Evolutionary conservation across 129 eudicot species (phyloP).

Genomic region (Saussurea involucrata): DNA sequence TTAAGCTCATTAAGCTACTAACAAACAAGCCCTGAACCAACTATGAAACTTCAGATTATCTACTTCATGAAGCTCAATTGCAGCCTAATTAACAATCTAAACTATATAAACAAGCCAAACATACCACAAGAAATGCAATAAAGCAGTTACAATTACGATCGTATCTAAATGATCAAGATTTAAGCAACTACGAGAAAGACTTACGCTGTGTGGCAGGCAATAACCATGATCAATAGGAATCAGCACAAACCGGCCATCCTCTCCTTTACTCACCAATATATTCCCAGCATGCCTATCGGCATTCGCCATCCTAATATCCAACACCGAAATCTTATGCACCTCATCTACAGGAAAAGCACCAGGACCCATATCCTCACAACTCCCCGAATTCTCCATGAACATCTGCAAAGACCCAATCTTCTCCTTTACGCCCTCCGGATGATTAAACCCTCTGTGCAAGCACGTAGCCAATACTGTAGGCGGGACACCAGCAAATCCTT

Average conservation of each 20-base stretch:
- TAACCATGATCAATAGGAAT: constrained; percentile 82
- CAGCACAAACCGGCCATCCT: constrained; percentile 41
- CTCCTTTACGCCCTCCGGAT: constrained; percentile 40
- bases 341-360: constrained; percentile 59
- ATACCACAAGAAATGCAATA: not conserved
- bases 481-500: constrained; percentile 70
- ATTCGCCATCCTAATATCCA: constrained; percentile 69
- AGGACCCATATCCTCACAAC: constrained; percentile 84
- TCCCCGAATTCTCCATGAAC: constrained; percentile 67
- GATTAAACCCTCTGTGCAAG: constrained; percentile 62
- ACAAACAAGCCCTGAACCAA: too few relatives aligned
- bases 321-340: constrained; percentile 62
- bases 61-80: not conserved
- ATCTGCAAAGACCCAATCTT: constrained; percentile 72
- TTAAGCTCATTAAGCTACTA: too few relatives aligned
- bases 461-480: constrained; percentile 55
- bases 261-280: constrained; percentile 49
- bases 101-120: not conserved
- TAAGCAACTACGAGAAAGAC: constrained; percentile 8
- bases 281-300: constrained; percentile 71
- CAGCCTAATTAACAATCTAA: not conserved
- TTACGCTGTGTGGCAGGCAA: constrained; percentile 73
- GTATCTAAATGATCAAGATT: not conserved
- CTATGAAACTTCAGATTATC: not conserved
- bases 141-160: not conserved